A percentile compares a stretch with the other conserved stretches of the same genome.
These are phyloP conservation scores for Alloteropsis semialata DNA, from an alignment of 176 grass and related monocot species.

Conservation along the genomic window DNA sequence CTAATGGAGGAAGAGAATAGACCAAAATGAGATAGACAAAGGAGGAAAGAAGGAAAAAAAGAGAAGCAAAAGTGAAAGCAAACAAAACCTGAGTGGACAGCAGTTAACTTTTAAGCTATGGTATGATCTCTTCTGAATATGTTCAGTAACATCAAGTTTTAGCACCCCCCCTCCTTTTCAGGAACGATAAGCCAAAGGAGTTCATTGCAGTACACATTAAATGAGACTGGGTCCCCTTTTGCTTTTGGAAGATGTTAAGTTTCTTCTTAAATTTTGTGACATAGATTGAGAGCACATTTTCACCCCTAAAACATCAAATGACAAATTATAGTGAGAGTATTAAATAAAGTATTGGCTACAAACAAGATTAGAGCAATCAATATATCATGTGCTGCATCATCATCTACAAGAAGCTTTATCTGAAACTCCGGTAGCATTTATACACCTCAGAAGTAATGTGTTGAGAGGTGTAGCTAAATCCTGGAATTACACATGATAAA, in stretches of 20 bases:
- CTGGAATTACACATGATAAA: neutral
- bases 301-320: neutral
- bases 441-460: neutral
- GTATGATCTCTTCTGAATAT: neutral
- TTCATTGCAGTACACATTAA: neutral
- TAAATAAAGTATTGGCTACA: neutral
- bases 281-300: neutral
- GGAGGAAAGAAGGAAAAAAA: neutral
- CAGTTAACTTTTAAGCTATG: slow-evolving; percentile 1
- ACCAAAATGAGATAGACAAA: slow-evolving; percentile 24
- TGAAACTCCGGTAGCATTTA: neutral
- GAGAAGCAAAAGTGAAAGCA: slow-evolving; percentile 15
- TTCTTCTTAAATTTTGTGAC: neutral
- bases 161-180: too few species aligned
- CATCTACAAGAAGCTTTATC: neutral
- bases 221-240: neutral
- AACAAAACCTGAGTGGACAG: neutral
- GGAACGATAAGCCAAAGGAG: neutral
- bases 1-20: slow-evolving; percentile 30
- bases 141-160: slow-evolving; percentile 7
- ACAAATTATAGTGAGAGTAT: neutral
- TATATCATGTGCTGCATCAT: neutral
- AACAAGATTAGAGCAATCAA: slow-evolving; percentile 3
- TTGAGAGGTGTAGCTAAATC: neutral
- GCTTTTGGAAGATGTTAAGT: neutral